Evolutionary conservation across 805 yeast species (phyloP).

Genomic region (Yamadazyma takamatsuzukensis): DNA sequence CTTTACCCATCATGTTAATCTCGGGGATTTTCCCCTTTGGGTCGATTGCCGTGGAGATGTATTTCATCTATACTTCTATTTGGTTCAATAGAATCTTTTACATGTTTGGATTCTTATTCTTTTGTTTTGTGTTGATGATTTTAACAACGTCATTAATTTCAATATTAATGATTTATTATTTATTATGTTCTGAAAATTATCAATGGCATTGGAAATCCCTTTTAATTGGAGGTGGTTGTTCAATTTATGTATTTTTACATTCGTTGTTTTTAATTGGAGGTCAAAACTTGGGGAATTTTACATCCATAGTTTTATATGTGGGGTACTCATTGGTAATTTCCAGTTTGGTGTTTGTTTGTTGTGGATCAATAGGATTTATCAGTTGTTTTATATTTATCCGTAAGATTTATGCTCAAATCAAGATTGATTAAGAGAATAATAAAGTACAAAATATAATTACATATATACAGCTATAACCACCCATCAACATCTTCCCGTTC

Average conservation of each 20-base stretch:
- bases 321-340: conserved; percentile 81
- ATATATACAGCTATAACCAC: conserved; percentile 21
- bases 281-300: conserved; percentile 60
- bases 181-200: conserved; percentile 87
- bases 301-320: conserved; percentile 72
- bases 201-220: conserved; percentile 97
- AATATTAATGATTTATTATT: conserved; percentile 73
- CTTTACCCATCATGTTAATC: conserved; percentile 61
- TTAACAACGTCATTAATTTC: conserved; percentile 80
- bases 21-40: conserved; percentile 95
- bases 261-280: conserved; percentile 71
- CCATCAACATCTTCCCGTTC: conserved; percentile 33
- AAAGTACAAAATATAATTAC: background rate
- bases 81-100: conserved; percentile 94
- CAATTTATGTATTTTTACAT: conserved; percentile 80
- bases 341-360: conserved; percentile 66
- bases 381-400: conserved; percentile 71
- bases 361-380: conserved; percentile 85
- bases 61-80: conserved; percentile 82
- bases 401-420: conserved; percentile 78
- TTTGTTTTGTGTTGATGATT: conserved; percentile 80
- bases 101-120: conserved; percentile 95
- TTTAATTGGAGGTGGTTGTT: conserved; percentile 84
- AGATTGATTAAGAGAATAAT: conserved; percentile 53
- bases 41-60: conserved; percentile 90